These are phyloP conservation scores for Cercospora citrullina DNA, from an alignment of 2,329 filamentous ascomycete species.

Conservation along the genomic window DNA sequence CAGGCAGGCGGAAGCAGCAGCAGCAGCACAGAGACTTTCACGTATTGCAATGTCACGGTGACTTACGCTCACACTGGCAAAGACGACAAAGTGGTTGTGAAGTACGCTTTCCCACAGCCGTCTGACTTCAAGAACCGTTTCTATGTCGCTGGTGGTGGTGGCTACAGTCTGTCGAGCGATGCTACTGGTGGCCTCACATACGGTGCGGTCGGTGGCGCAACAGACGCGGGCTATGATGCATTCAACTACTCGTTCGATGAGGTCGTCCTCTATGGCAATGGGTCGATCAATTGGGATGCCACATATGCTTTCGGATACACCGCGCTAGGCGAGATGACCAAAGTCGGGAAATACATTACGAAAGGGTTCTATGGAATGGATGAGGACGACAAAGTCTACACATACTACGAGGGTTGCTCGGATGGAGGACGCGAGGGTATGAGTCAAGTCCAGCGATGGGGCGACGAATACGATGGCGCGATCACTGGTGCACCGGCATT, in stretches of 20 bases:
- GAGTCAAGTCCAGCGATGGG: slow-evolving; percentile 54
- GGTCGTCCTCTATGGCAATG: slow-evolving; percentile 41
- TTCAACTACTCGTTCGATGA: slow-evolving; percentile 46
- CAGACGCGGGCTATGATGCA: slow-evolving; percentile 53
- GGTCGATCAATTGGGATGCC: slow-evolving; percentile 53
- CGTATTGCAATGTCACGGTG: slow-evolving; percentile 26
- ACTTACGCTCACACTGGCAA: slow-evolving; percentile 23
- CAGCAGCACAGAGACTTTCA: slow-evolving; percentile 36
- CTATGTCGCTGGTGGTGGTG: slow-evolving; percentile 51
- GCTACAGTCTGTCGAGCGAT: slow-evolving; percentile 39
- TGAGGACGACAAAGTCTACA: slow-evolving; percentile 38
- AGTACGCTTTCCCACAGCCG: slow-evolving; percentile 42
- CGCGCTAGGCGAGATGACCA: slow-evolving; percentile 53
- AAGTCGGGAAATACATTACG: slow-evolving; percentile 47
- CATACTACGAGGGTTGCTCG: slow-evolving; percentile 53
- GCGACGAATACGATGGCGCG: slow-evolving; percentile 50
- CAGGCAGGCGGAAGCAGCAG: slow-evolving; percentile 45
- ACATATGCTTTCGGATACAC: slow-evolving; percentile 54
- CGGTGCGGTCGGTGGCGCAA: slow-evolving; percentile 51
- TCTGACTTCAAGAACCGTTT: slow-evolving; percentile 50
- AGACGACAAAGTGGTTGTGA: slow-evolving; percentile 33
- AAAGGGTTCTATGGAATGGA: slow-evolving; percentile 40
- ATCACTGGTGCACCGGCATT: slow-evolving; percentile 50
- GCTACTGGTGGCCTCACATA: slow-evolving; percentile 45
- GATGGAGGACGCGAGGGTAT: slow-evolving; percentile 53